These are phyloP conservation scores for Paraphaeosphaeria minitans DNA, from an alignment of 2,329 filamentous ascomycete species.

Conservation along the genomic window DNA sequence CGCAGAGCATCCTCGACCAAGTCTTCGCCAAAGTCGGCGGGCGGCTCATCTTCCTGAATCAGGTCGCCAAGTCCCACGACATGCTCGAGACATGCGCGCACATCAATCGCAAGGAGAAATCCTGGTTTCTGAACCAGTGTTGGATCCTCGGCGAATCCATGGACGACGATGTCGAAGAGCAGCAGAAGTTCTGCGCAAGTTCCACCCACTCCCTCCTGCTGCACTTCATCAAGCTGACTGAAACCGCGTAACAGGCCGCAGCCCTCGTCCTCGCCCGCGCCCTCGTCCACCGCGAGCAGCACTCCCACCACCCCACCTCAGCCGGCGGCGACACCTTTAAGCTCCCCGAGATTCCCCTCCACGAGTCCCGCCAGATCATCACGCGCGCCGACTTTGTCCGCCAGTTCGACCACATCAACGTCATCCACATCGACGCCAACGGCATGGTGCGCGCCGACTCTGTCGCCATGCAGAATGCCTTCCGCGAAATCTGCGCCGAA, in stretches of 20 bases:
- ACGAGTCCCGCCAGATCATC: slow-evolving; percentile 72
- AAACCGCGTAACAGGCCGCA: slow-evolving; percentile 78
- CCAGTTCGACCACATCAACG: slow-evolving; percentile 87
- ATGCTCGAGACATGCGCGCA: slow-evolving; percentile 79
- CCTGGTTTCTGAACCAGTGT: slow-evolving; percentile 78
- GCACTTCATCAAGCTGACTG: slow-evolving; percentile 88
- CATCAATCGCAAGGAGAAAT: slow-evolving; percentile 73
- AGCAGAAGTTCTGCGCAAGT: slow-evolving; percentile 76
- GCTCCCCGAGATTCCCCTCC: slow-evolving; percentile 69
- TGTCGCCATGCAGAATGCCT: slow-evolving; percentile 94
- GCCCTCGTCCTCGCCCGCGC: slow-evolving; percentile 94
- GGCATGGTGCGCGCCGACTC: slow-evolving; percentile 92
- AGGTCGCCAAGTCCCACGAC: slow-evolving; percentile 80
- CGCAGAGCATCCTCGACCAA: slow-evolving; percentile 66
- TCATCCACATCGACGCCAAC: slow-evolving; percentile 89
- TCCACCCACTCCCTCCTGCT: slow-evolving; percentile 21
- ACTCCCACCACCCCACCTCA: slow-evolving; percentile 59
- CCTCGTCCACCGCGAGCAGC: slow-evolving; percentile 82
- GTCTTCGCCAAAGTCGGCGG: slow-evolving; percentile 90
- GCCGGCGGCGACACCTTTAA: slow-evolving; percentile 71
- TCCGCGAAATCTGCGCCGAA: slow-evolving; percentile 78
- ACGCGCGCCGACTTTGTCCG: slow-evolving; percentile 94
- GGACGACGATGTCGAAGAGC: slow-evolving; percentile 98
- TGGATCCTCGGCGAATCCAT: slow-evolving; percentile 76
- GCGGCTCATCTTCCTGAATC: slow-evolving; percentile 82